phyloP scores from a whole-genome alignment of 768 basidiomycete genomes.

The Cystofilobasidium capitatum region DNA sequence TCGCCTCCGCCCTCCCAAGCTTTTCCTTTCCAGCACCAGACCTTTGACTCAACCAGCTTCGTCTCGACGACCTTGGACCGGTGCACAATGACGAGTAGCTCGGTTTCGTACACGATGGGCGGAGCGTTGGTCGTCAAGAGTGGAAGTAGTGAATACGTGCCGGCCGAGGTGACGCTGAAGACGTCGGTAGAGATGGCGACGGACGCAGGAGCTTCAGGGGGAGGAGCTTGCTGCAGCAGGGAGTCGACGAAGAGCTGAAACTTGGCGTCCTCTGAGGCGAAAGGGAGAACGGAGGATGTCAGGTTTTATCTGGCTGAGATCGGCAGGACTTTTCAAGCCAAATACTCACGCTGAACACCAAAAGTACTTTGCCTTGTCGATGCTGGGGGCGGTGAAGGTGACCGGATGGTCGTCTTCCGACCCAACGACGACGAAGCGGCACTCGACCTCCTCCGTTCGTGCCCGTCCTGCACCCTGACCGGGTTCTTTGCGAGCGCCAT shows the following conservation, averaged over 20 bases:
- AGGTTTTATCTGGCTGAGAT: too few species aligned
- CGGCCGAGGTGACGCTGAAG: background rate
- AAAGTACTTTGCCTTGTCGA: too few species aligned
- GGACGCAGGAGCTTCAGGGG: background rate
- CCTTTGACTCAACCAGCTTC: slow-evolving; percentile 4
- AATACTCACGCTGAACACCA: too few species aligned
- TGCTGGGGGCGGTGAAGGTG: too few species aligned
- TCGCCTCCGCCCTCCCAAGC: background rate
- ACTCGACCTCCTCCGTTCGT: too few species aligned
- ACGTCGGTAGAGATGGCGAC: slow-evolving; percentile 5
- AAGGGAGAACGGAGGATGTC: too few species aligned
- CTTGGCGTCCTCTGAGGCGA: slow-evolving; percentile 1
- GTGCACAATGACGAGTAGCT: slow-evolving; percentile 14
- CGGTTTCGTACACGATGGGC: slow-evolving; percentile 7
- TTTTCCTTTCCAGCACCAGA: slow-evolving; percentile 3
- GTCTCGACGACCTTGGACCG: slow-evolving; percentile 1
- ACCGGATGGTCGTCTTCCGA: too few species aligned
- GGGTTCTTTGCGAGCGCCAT: too few species aligned
- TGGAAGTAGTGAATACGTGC: background rate
- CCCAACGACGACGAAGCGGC: too few species aligned
- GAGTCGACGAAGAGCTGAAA: background rate
- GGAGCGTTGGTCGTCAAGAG: background rate
- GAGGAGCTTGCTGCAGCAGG: background rate
- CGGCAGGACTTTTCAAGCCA: too few species aligned
- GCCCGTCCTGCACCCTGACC: too few species aligned